Percentiles rank a stretch among this genome's conserved stretches.
phyloP scores from a whole-genome alignment of 306 rosid genomes.

The Aeschynomene evenia region DNA sequence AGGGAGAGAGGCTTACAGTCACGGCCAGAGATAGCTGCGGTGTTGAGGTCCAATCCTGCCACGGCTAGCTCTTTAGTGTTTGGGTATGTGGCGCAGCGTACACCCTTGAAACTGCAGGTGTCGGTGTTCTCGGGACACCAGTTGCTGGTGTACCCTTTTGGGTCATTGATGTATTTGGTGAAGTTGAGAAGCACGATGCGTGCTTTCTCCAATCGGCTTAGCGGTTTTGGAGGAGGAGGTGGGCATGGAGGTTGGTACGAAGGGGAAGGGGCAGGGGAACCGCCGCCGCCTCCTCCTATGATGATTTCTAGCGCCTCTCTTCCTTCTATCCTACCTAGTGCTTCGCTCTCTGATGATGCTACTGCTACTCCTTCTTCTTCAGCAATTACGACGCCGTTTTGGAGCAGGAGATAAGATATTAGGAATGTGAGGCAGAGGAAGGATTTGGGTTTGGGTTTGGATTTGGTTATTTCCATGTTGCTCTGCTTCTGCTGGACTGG shows the following conservation, averaged over 20 bases:
- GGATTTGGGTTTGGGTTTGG: too few species aligned
- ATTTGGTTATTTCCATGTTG: conserved; percentile 32
- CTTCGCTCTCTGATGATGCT: conserved; percentile 33
- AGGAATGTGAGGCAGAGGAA: conserved; percentile 17
- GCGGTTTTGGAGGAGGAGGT: neutral
- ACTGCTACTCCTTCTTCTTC: too few species aligned
- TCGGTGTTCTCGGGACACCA: neutral
- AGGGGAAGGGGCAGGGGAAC: conserved; percentile 42
- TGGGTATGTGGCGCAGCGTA: conserved; percentile 33
- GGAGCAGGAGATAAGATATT: conserved; percentile 10
- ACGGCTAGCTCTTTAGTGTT: neutral
- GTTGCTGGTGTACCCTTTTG: neutral
- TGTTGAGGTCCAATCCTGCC: conserved; percentile 61
- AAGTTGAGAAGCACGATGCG: conserved; percentile 18
- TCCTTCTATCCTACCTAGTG: conserved; percentile 23
- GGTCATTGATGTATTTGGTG: conserved; percentile 2
- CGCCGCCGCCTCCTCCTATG: conserved; percentile 45
- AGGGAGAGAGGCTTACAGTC: neutral
- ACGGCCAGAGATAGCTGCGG: neutral
- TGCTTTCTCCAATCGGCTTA: conserved; percentile 30
- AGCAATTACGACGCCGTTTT: neutral
- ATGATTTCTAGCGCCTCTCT: conserved; percentile 44
- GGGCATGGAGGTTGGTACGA: neutral
- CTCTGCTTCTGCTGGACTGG: neutral
- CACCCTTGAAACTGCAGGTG: conserved; percentile 30